phyloP scores from a whole-genome alignment of 1,284 basidiomycete genomes.

The Rhodotorula sp. region DNA sequence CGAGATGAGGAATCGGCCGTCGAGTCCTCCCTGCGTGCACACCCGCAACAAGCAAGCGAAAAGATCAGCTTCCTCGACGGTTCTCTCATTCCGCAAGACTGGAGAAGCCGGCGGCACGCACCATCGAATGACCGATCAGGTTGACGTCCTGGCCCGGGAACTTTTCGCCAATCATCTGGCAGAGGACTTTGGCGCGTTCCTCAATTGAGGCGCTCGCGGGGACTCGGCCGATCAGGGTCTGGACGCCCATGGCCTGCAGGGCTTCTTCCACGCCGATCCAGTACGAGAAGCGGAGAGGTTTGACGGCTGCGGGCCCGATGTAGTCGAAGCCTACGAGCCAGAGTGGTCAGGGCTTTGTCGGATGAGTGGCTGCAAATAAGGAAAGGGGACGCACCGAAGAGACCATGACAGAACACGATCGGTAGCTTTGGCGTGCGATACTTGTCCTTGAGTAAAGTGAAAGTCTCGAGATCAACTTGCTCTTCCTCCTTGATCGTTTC shows the following conservation, averaged over 20 bases:
- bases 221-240: constrained; percentile 86
- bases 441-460: constrained; percentile 55
- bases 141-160: constrained; percentile 81
- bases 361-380: constrained; percentile 36
- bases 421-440: constrained; percentile 76
- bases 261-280: constrained; percentile 94
- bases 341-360: neutral
- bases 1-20: constrained; percentile 75
- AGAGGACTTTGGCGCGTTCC: constrained; percentile 83
- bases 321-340: constrained; percentile 53
- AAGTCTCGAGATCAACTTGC: constrained; percentile 36
- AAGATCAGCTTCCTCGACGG: neutral
- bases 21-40: constrained; percentile 72
- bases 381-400: constrained; percentile 71
- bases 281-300: constrained; percentile 79
- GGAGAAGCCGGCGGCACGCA: constrained; percentile 46
- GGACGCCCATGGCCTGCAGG: constrained; percentile 78
- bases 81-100: too few species aligned
- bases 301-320: constrained; percentile 57
- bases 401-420: constrained; percentile 87
- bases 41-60: constrained; percentile 5
- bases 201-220: constrained; percentile 66
- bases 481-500: constrained; percentile 25
- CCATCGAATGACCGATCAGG: constrained; percentile 92
- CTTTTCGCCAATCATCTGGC: constrained; percentile 69